These are phyloP conservation scores for Suillus tomentosus DNA, from an alignment of 768 basidiomycete species.

Conservation along the genomic window DNA sequence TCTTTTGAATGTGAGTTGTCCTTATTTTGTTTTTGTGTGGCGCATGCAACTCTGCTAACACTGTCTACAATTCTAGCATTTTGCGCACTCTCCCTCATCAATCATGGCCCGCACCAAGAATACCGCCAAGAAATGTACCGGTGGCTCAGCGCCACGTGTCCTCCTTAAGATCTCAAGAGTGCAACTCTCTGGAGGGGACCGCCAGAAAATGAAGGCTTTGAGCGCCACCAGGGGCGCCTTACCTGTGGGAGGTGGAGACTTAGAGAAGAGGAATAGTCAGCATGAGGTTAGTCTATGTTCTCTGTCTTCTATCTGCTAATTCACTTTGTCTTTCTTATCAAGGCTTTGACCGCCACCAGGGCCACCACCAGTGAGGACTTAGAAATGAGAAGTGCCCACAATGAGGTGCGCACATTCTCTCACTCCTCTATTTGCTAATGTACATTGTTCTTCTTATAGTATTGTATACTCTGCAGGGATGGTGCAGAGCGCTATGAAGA, in stretches of 20 bases:
- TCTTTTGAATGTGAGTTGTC: no score
- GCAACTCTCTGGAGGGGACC: not conserved
- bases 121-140: not conserved
- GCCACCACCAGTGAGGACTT: not conserved
- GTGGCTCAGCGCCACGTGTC: not conserved
- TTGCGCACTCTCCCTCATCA: not conserved
- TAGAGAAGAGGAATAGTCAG: not conserved
- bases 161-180: not conserved
- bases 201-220: not conserved
- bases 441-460: not conserved
- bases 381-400: not conserved
- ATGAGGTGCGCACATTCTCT: not conserved
- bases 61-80: not conserved
- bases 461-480: not conserved
- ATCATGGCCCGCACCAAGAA: not conserved
- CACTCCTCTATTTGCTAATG: not conserved
- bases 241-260: not conserved
- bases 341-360: not conserved
- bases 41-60: not conserved
- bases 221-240: not conserved
- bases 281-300: not conserved
- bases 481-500: not conserved
- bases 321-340: no score
- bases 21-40: not conserved
- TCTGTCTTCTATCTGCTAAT: no score